Evolutionary conservation across 2,329 filamentous ascomycete genomes (phyloP).

Genomic region (Cladophialophora carrionii): DNA sequence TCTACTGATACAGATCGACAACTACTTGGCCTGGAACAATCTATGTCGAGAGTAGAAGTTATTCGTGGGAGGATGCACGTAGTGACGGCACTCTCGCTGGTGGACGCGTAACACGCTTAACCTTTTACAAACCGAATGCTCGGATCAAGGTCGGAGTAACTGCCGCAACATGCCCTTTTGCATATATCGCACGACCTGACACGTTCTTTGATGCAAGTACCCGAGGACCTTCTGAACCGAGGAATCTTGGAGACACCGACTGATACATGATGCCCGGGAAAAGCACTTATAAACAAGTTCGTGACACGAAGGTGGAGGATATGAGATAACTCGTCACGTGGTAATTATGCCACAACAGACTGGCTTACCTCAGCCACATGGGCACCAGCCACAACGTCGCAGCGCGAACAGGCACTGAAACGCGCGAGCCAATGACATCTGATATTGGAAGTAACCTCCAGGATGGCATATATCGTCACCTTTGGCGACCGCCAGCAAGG

Average conservation of each 20-base stretch:
- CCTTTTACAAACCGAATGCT: slow-evolving; percentile 18
- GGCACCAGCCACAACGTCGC: slow-evolving; percentile 8
- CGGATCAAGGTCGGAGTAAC: slow-evolving; percentile 28
- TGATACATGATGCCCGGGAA: neutral
- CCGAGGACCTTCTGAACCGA: neutral
- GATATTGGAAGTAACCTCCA: slow-evolving; percentile 1
- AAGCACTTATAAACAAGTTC: neutral
- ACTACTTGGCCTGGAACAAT: neutral
- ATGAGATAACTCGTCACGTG: slow-evolving; percentile 3
- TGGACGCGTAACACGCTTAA: slow-evolving; percentile 11
- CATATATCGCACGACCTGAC: slow-evolving; percentile 31
- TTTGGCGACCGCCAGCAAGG: slow-evolving; percentile 7
- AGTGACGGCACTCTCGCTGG: slow-evolving; percentile 10
- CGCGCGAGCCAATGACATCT: slow-evolving; percentile 14
- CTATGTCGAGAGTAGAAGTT: neutral
- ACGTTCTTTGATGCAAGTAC: slow-evolving; percentile 24
- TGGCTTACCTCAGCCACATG: slow-evolving; percentile 33
- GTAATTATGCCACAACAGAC: slow-evolving; percentile 1
- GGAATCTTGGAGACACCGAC: neutral
- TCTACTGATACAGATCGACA: neutral
- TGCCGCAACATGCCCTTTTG: slow-evolving; percentile 20
- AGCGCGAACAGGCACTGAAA: slow-evolving; percentile 23
- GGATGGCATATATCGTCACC: slow-evolving; percentile 13
- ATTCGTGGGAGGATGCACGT: neutral
- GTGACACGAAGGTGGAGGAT: neutral